These are phyloP conservation scores for Entonaema liquescens DNA, from an alignment of 495 filamentous ascomycete genomes.

Conservation along the genomic window DNA sequence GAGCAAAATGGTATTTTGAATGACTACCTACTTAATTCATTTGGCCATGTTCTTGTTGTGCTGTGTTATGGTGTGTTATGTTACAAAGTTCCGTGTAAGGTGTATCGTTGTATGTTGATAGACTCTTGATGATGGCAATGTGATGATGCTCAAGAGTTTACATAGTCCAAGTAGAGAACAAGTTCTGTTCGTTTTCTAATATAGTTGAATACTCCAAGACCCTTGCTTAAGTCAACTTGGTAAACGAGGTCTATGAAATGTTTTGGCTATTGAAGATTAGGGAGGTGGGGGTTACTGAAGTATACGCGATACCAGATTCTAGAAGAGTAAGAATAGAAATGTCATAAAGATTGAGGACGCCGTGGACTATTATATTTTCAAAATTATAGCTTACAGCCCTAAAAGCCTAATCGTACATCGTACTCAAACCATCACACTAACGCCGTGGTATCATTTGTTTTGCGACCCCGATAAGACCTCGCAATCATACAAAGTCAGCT, in stretches of 20 bases:
- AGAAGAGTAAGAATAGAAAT: neutral
- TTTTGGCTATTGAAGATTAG: no score
- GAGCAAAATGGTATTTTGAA: constrained; percentile 42
- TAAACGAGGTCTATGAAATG: no score
- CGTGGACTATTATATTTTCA: neutral
- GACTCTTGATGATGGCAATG: neutral
- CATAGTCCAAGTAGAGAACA: no score
- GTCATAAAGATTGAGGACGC: neutral
- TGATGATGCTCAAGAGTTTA: no score
- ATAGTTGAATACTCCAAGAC: no score
- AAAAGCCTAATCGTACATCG: neutral
- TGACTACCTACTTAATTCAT: constrained; percentile 12
- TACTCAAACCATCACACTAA: neutral
- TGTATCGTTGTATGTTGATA: neutral
- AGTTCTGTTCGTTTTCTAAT: no score
- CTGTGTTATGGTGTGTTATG: neutral
- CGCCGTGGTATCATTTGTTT: constrained; percentile 26
- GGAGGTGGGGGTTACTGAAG: no score
- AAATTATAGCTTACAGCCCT: neutral
- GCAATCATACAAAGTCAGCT: constrained; percentile 67
- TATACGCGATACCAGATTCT: no score
- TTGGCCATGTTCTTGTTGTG: neutral
- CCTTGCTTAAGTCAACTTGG: no score
- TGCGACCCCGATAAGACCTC: neutral
- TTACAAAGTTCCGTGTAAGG: neutral